These are phyloP conservation scores for Actinidia arguta DNA, from an alignment of 179 eudicot species.

Conservation along the genomic window DNA sequence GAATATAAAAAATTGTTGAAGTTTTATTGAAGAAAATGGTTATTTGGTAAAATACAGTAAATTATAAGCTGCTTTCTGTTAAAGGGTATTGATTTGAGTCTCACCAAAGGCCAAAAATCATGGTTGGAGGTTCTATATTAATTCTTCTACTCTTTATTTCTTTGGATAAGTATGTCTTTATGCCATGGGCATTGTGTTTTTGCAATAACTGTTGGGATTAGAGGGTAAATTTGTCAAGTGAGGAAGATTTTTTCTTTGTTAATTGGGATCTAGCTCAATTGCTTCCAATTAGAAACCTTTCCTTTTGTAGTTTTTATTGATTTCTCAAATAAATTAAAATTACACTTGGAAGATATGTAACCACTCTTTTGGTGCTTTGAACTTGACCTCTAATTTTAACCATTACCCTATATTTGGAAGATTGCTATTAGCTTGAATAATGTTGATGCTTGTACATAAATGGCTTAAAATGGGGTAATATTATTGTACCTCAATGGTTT, in stretches of 20 bases:
- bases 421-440: neutral
- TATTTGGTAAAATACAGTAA: slow-evolving; percentile 4
- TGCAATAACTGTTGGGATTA: neutral
- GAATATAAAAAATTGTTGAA: too few relatives aligned
- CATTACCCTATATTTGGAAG: neutral
- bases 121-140: slow-evolving; percentile 12
- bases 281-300: neutral
- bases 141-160: neutral
- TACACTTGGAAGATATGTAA: neutral
- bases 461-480: too few relatives aligned
- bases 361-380: neutral
- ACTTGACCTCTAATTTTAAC: neutral
- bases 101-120: slow-evolving; percentile 12
- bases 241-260: neutral
- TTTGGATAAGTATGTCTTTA: slow-evolving; percentile 10
- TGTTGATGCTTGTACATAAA: neutral
- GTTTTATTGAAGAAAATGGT: neutral
- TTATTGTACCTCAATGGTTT: too few relatives aligned
- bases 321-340: neutral
- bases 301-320: neutral
- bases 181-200: neutral
- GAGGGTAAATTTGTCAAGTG: neutral
- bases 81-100: neutral
- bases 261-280: neutral
- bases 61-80: neutral